Percentiles rank a stretch among this genome's conserved stretches.
phyloP scores from a whole-genome alignment of 768 basidiomycete species.

The Podaxis sp. region DNA sequence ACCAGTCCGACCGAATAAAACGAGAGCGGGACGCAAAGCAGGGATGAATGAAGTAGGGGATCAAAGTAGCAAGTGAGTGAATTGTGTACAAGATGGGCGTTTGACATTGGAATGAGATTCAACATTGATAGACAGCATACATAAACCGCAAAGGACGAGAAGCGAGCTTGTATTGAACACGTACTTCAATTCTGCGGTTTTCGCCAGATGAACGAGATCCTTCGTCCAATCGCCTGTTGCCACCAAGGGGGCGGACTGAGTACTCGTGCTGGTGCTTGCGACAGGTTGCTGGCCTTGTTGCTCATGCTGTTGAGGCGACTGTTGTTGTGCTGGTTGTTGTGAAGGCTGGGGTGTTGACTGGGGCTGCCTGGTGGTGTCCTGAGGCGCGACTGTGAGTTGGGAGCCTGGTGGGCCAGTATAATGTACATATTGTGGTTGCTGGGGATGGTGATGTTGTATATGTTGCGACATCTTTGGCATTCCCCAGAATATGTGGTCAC shows the following conservation, averaged over 20 bases:
- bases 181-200: constrained; percentile 86
- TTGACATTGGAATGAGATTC: neutral
- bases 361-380: constrained; percentile 29
- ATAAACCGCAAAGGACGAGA: neutral
- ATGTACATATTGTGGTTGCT: constrained; percentile 36
- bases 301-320: constrained; percentile 14
- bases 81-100: neutral
- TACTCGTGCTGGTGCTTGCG: constrained; percentile 25
- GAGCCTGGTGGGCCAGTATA: constrained; percentile 31
- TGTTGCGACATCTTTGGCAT: constrained; percentile 43
- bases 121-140: neutral
- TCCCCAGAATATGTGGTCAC: constrained; percentile 13
- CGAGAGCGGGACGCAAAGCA: neutral
- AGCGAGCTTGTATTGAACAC: constrained; percentile 26
- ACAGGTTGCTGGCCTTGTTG: constrained; percentile 19
- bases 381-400: constrained; percentile 20
- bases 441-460: constrained; percentile 33
- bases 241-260: constrained; percentile 45
- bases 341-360: constrained; percentile 24
- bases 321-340: constrained; percentile 17
- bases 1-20: constrained; percentile 1
- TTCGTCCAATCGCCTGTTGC: constrained; percentile 87
- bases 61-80: neutral
- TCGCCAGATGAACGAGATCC: constrained; percentile 81
- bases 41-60: neutral